A percentile compares a stretch with the other conserved stretches of the same genome.
phyloP scores from a whole-genome alignment of 805 yeast species.

The Kuraishia capsulata region DNA sequence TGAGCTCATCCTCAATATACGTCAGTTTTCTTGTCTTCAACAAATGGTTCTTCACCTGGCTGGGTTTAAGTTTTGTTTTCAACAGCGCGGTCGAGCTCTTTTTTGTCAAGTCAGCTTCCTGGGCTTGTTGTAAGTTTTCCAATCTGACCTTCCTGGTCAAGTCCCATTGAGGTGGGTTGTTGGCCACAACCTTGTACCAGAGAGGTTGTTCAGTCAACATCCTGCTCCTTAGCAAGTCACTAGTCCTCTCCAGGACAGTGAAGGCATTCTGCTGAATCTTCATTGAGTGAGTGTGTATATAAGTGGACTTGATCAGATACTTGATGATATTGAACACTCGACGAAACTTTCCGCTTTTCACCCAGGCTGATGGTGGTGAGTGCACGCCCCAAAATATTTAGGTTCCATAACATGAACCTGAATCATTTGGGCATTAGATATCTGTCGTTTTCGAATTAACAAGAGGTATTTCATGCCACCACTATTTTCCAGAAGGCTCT shows the following conservation, averaged over 20 bases:
- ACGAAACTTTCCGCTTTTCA: no score
- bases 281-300: conserved; percentile 30
- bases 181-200: conserved; percentile 82
- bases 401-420: no score
- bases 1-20: conserved; percentile 70
- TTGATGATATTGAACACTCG: no score
- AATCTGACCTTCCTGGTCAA: conserved; percentile 30
- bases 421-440: no score
- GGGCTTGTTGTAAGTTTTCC: conserved; percentile 12
- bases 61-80: conserved; percentile 37
- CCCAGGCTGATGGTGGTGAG: no score
- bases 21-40: conserved; percentile 43
- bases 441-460: no score
- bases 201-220: conserved; percentile 66
- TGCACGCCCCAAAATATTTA: no score
- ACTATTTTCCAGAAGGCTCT: no score
- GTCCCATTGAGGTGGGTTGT: conserved; percentile 69
- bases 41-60: conserved; percentile 29
- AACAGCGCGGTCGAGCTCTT: conserved; percentile 16
- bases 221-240: conserved; percentile 65
- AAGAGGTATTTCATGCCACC: no score
- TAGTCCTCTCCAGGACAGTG: conserved; percentile 70
- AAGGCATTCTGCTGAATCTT: conserved; percentile 72
- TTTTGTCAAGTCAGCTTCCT: conserved; percentile 10
- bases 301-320: neutral